phyloP scores from a whole-genome alignment of 1,284 basidiomycete species.

The Moniliella sp. region DNA sequence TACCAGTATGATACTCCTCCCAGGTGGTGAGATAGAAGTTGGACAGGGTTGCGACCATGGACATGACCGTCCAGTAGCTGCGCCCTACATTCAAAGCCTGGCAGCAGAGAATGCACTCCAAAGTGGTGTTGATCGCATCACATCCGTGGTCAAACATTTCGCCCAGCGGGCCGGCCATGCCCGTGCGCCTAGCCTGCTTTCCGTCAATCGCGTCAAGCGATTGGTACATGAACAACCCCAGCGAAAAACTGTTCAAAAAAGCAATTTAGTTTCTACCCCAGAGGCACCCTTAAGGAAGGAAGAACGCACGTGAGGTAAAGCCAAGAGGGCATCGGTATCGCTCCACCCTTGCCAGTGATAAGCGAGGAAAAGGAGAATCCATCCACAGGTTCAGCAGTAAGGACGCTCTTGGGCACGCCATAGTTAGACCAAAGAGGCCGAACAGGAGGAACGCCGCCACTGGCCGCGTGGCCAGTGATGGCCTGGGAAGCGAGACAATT shows the following conservation, averaged over 20 bases:
- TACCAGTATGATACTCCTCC: conserved; percentile 87
- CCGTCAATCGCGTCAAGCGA: conserved; percentile 72
- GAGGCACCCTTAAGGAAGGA: neutral
- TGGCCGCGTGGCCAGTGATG: conserved; percentile 5
- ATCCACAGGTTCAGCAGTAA: conserved; percentile 6
- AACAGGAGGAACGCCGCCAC: no score
- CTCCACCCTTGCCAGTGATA: no score
- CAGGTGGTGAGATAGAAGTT: conserved; percentile 89
- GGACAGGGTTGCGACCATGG: conserved; percentile 61
- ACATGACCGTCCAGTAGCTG: conserved; percentile 81
- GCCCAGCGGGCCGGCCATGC: conserved; percentile 83
- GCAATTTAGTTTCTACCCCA: no score
- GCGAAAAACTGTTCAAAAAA: conserved; percentile 63
- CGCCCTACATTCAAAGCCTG: conserved; percentile 55
- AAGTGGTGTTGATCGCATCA: conserved; percentile 67
- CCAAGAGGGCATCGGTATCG: conserved; percentile 22
- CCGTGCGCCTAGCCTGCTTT: conserved; percentile 78
- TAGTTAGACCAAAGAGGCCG: conserved; percentile 9
- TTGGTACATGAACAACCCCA: conserved; percentile 79
- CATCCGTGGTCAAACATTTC: conserved; percentile 90
- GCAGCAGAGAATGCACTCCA: conserved; percentile 18
- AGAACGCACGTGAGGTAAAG: conserved; percentile 11
- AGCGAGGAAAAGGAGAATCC: no score
- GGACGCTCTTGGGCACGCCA: conserved; percentile 9
- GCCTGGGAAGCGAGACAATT: no score